Evolutionary conservation across 2,329 filamentous ascomycete species (phyloP), one percentile per base, ranked within the genome.

Genomic region (Alternaria incomplexa): DNA sequence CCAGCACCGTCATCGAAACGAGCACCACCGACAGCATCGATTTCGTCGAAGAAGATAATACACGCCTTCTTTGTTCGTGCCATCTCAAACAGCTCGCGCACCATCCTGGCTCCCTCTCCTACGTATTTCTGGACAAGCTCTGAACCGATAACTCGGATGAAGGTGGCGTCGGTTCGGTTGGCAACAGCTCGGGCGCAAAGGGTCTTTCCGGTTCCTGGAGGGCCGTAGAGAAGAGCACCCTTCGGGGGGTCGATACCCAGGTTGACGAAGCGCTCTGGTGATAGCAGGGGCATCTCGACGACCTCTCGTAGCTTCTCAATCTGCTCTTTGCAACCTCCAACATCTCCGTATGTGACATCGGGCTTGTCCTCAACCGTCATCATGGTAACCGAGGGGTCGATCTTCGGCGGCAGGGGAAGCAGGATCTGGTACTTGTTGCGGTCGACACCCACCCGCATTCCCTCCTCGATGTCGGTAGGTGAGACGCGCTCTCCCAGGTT

Each of bases 351-450:
- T 66, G 96, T 99, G 65, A 99, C 96, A 81, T 99, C 96, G 15
- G 96, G 96, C 86, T 99, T 99, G 84, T 99, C 96, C 85, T 99
- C 96, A 68, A 99, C 96, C 54, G 96, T 98, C 96, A 99, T 99
- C 96, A 99, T 99, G 43, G 96, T 99, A 71, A 99, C 96, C 73
- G 93, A 97, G 57, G 96, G 95, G 78, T 99, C 96, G 84, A 99
- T 99, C 87, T 98, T 99, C 36, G 96, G 96, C 46, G 96, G 96
- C 58, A 99, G 85, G 36, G 96, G 96, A 51, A 99, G 87, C 81
- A 99, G 90, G 76, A 99, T 99, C 83, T 99, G 96, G 83, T 99
- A 99, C 86, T 99, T 99, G 85, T 96, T 98, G 61, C 96, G 88
- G 82, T 99, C 96, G 79, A 99, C 96, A 79, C 94, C 96, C 65